Conservation (phyloP, 352 stramenopile genomes). For the Globisporangium iwayamae region DNA sequence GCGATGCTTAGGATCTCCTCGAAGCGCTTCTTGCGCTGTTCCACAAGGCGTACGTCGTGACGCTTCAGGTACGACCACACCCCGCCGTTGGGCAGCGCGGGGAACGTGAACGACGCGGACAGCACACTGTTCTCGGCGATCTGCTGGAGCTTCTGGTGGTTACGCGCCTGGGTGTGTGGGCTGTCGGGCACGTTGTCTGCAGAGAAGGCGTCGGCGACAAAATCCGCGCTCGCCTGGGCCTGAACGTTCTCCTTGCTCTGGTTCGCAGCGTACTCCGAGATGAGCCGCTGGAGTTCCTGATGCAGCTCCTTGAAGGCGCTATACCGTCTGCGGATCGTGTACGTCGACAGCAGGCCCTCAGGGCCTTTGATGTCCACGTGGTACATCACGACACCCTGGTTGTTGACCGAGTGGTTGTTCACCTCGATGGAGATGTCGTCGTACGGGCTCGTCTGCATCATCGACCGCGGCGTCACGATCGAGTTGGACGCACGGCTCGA, state of each 20-base stretch:
- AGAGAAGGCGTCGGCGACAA: constrained; percentile 18
- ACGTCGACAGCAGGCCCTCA: constrained; percentile 70
- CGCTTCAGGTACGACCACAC: constrained; percentile 83
- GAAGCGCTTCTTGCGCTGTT: constrained; percentile 79
- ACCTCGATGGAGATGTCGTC: constrained; percentile 55
- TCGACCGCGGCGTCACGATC: constrained; percentile 28
- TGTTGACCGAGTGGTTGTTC: constrained; percentile 52
- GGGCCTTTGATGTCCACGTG: constrained; percentile 85
- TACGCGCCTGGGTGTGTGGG: constrained; percentile 24
- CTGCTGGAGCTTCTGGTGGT: constrained; percentile 22
- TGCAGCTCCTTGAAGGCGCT: constrained; percentile 79
- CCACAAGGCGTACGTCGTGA: constrained; percentile 71
- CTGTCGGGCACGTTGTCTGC: constrained; percentile 22
- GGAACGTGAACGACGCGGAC: constrained; percentile 34
- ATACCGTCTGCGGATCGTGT: constrained; percentile 83
- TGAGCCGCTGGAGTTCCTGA: constrained; percentile 54
- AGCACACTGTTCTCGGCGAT: constrained; percentile 27
- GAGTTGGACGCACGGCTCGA: constrained; percentile 18
- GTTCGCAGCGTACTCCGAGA: constrained; percentile 28
- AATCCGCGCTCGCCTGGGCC: neutral
- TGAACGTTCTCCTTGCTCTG: constrained; percentile 1
- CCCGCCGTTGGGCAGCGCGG: constrained; percentile 57
- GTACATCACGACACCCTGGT: constrained; percentile 75
- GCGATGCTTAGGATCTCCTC: constrained; percentile 79
- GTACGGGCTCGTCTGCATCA: constrained; percentile 46